Percentiles rank a stretch among this genome's conserved stretches.
These are phyloP conservation scores for Alternaria novae-zelandiae DNA, from an alignment of 2,329 filamentous ascomycete species.

Conservation along the genomic window DNA sequence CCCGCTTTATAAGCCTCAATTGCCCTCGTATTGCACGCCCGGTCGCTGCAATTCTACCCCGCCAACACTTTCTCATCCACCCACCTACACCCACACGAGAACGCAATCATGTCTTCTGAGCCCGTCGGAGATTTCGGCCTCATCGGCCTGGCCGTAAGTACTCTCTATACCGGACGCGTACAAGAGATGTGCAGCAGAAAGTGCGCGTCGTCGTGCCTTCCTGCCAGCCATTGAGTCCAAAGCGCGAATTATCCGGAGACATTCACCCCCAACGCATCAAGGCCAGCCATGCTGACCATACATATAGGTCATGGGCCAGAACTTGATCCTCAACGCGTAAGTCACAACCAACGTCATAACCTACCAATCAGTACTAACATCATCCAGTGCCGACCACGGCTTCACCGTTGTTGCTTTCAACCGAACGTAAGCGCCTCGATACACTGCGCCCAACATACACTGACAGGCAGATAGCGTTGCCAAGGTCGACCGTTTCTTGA, in stretches of 20 bases:
- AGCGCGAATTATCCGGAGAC: neutral
- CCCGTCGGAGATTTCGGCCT: slow-evolving; percentile 59
- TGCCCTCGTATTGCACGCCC: slow-evolving; percentile 36
- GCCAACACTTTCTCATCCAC: slow-evolving; percentile 19
- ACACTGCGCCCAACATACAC: slow-evolving; percentile 8
- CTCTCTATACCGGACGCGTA: neutral
- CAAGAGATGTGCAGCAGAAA: neutral
- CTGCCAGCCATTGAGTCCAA: neutral
- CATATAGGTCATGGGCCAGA: slow-evolving; percentile 57
- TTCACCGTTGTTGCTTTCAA: slow-evolving; percentile 99
- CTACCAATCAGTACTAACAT: slow-evolving; percentile 33
- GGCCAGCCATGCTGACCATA: slow-evolving; percentile 24
- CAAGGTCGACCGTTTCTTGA: slow-evolving; percentile 95
- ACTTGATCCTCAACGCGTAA: slow-evolving; percentile 62
- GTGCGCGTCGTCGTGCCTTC: neutral
- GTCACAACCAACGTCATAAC: slow-evolving; percentile 22
- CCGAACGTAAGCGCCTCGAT: slow-evolving; percentile 67
- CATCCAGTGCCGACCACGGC: slow-evolving; percentile 60
- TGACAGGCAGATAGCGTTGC: slow-evolving; percentile 62
- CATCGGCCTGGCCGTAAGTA: slow-evolving; percentile 58
- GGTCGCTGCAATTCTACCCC: slow-evolving; percentile 41
- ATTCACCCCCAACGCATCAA: neutral
- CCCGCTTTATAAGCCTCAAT: slow-evolving; percentile 29
- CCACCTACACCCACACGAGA: slow-evolving; percentile 10
- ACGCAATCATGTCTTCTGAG: slow-evolving; percentile 48